These are phyloP conservation scores for Dunaliella sp. DNA, from an alignment of 139 green algal species.

Conservation along the genomic window DNA sequence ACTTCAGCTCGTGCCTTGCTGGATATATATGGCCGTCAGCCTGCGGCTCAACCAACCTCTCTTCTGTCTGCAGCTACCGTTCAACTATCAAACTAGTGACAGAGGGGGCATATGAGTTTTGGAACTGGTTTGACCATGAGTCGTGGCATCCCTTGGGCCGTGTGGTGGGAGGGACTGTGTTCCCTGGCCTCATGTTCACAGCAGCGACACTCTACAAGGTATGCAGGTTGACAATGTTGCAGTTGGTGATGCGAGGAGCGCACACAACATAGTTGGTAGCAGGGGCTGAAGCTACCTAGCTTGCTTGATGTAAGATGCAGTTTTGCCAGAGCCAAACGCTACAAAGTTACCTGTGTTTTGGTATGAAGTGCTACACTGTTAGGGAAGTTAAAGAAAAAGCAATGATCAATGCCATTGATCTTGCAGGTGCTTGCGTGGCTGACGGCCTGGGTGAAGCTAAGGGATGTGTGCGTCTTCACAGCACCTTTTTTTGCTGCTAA, in stretches of 20 bases:
- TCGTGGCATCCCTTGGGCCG: slow-evolving; percentile 74
- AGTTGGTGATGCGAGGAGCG: too few species aligned
- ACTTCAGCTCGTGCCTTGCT: neutral
- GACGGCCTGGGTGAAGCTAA: slow-evolving; percentile 35
- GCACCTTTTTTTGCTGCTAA: slow-evolving; percentile 49
- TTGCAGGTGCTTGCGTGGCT: slow-evolving; percentile 15
- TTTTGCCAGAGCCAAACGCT: too few species aligned
- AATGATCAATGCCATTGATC: too few species aligned
- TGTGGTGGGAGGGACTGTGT: slow-evolving; percentile 74
- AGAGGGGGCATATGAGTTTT: slow-evolving; percentile 56
- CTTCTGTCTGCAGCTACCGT: slow-evolving; percentile 67
- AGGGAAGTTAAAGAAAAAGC: too few species aligned
- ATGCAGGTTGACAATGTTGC: too few species aligned
- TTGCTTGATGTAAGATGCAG: too few species aligned
- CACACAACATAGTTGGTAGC: too few species aligned
- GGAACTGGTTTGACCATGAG: slow-evolving; percentile 74
- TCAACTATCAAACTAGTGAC: slow-evolving; percentile 58
- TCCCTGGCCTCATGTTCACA: slow-evolving; percentile 71
- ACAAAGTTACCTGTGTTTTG: too few species aligned
- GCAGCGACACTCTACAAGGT: slow-evolving; percentile 48
- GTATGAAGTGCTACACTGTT: too few species aligned
- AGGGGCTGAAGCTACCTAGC: too few species aligned
- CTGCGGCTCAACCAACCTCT: neutral
- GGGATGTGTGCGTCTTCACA: slow-evolving; percentile 71
- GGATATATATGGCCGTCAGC: neutral